Evolutionary conservation across 129 eudicot species (phyloP).

Genomic region (Escallonia rubra): DNA sequence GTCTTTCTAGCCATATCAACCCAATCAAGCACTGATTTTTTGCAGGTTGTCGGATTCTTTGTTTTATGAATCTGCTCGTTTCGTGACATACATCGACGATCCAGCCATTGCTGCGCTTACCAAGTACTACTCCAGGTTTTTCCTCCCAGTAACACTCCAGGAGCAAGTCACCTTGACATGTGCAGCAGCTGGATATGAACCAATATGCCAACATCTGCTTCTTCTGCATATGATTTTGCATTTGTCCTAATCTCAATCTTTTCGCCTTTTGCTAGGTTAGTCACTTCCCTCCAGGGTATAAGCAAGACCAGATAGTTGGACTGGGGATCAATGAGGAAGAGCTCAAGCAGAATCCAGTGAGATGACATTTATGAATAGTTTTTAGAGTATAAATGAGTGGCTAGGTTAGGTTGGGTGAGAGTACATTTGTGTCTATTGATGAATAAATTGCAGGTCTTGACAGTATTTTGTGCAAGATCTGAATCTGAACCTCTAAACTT

Average conservation of each 20-base stretch:
- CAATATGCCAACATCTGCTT: too few species aligned
- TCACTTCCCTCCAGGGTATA: conserved; percentile 90
- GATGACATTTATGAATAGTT: neutral
- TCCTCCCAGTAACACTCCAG: conserved; percentile 88
- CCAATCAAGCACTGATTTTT: neutral
- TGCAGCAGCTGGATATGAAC: conserved; percentile 90
- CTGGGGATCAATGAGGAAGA: conserved; percentile 93
- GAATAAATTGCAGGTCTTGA: conserved; percentile 48
- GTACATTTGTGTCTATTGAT: neutral
- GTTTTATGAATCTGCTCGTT: conserved; percentile 87
- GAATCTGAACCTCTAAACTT: conserved; percentile 72
- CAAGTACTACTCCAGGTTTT: conserved; percentile 78
- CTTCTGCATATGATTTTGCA: neutral
- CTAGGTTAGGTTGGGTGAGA: too few species aligned
- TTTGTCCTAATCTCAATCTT: conserved; percentile 12
- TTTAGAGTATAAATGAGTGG: too few species aligned
- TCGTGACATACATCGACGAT: conserved; percentile 94
- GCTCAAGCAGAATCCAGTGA: conserved; percentile 80
- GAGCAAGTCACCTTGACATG: conserved; percentile 84
- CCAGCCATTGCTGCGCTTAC: conserved; percentile 96
- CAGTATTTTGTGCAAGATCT: conserved; percentile 88
- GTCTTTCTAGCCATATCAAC: too few species aligned
- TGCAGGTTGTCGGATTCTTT: conserved; percentile 72
- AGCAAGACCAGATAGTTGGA: conserved; percentile 78
- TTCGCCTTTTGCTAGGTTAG: conserved; percentile 48